Conservation (phyloP, 139 green algal species). For the Trebouxia sp. region DNA sequence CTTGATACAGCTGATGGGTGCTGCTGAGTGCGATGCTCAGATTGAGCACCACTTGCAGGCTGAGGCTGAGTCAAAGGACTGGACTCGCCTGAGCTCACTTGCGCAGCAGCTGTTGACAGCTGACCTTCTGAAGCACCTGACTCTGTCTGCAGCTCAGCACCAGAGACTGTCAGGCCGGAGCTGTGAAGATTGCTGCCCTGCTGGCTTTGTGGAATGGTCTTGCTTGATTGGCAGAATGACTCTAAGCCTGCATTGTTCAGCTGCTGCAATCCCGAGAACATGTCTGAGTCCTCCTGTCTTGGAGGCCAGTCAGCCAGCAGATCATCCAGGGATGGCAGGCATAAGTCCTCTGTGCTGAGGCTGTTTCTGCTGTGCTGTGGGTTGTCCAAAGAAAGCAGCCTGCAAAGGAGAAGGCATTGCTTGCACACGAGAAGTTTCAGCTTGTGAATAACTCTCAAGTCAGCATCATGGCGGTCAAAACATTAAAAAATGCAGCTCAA, state of each 20-base stretch:
- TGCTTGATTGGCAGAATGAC: neutral
- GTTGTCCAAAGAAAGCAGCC: too few relatives aligned
- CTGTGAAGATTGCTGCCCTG: conserved; percentile 13
- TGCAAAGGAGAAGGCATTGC: too few relatives aligned
- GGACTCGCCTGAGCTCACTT: neutral
- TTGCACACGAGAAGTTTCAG: too few relatives aligned
- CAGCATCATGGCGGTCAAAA: too few relatives aligned
- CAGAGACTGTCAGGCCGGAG: neutral
- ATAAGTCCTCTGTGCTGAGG: neutral
- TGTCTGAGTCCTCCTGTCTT: neutral
- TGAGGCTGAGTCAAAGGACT: too few relatives aligned
- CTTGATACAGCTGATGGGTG: too few relatives aligned
- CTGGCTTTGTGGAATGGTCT: neutral
- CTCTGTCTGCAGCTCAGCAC: neutral
- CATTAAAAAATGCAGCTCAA: too few relatives aligned
- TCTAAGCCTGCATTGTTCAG: neutral
- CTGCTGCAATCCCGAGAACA: neutral
- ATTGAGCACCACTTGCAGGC: too few relatives aligned
- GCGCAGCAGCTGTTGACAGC: neutral
- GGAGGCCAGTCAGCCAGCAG: neutral
- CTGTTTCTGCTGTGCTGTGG: too few relatives aligned
- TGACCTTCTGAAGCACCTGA: conserved; percentile 11
- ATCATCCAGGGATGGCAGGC: neutral
- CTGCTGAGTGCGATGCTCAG: too few relatives aligned
- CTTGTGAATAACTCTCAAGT: too few relatives aligned